Conservation (phyloP, 169 alveolate genomes). For the Sarcocystis neurona region DNA sequence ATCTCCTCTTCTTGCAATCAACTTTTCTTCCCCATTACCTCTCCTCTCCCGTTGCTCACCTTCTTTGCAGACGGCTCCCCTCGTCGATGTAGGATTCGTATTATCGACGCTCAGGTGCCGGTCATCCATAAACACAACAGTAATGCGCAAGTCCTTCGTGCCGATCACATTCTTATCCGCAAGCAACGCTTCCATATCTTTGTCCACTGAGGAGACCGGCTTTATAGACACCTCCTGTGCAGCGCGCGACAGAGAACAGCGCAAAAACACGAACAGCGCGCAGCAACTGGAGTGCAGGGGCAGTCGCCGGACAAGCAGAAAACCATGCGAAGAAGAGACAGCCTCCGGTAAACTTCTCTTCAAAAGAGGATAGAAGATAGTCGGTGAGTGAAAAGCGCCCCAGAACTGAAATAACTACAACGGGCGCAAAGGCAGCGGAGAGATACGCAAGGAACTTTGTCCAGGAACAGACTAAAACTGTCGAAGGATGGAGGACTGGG, state of each 20-base stretch:
- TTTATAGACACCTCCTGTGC: neutral
- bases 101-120: neutral
- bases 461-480: too few relatives aligned
- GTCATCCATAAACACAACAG: neutral
- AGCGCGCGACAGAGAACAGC: neutral
- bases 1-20: neutral
- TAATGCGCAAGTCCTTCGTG: neutral
- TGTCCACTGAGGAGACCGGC: neutral
- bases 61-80: neutral
- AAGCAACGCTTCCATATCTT: neutral
- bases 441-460: too few relatives aligned
- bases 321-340: too few relatives aligned
- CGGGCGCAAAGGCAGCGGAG: too few relatives aligned
- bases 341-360: neutral
- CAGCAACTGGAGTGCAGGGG: neutral
- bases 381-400: too few relatives aligned
- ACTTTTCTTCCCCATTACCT: neutral
- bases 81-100: neutral
- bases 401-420: too few relatives aligned
- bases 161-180: neutral
- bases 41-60: neutral
- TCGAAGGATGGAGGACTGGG: too few relatives aligned
- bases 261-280: neutral
- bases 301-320: neutral
- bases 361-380: neutral